Conservation (phyloP, 2,329 filamentous ascomycete genomes). For the Penicillium sp. region DNA sequence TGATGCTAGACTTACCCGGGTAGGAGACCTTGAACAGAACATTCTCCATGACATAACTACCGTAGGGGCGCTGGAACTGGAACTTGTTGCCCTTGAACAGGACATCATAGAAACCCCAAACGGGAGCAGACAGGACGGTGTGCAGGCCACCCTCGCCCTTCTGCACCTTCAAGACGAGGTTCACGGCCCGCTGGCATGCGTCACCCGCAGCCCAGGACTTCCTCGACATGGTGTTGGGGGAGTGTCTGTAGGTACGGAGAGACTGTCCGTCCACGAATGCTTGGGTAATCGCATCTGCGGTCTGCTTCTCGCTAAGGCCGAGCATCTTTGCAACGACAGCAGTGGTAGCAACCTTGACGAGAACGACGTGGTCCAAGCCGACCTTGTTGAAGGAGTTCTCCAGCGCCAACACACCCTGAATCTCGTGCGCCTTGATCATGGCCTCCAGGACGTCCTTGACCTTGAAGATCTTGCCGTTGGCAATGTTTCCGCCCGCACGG, state of each 20-base stretch:
- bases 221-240: constrained; percentile 97
- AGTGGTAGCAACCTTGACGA: constrained; percentile 93
- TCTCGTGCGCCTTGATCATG: constrained; percentile 99
- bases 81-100: constrained; percentile 94
- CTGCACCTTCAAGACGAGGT: constrained; percentile 79
- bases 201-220: constrained; percentile 99
- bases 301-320: constrained; percentile 79
- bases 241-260: constrained; percentile 92
- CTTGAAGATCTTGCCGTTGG: constrained; percentile 69
- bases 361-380: constrained; percentile 90
- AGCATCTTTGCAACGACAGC: constrained; percentile 94
- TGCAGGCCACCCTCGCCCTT: constrained; percentile 85
- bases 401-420: constrained; percentile 90
- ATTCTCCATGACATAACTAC: constrained; percentile 99
- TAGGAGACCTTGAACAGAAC: constrained; percentile 99
- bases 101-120: constrained; percentile 98
- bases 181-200: constrained; percentile 90
- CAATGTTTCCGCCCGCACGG: constrained; percentile 67
- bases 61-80: constrained; percentile 89
- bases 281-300: constrained; percentile 88
- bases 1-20: constrained; percentile 62
- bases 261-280: constrained; percentile 96
- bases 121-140: constrained; percentile 81
- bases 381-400: constrained; percentile 99
- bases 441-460: constrained; percentile 85